These are phyloP conservation scores for Ophiostoma ips DNA, from an alignment of 2,329 filamentous ascomycete species.

Conservation along the genomic window DNA sequence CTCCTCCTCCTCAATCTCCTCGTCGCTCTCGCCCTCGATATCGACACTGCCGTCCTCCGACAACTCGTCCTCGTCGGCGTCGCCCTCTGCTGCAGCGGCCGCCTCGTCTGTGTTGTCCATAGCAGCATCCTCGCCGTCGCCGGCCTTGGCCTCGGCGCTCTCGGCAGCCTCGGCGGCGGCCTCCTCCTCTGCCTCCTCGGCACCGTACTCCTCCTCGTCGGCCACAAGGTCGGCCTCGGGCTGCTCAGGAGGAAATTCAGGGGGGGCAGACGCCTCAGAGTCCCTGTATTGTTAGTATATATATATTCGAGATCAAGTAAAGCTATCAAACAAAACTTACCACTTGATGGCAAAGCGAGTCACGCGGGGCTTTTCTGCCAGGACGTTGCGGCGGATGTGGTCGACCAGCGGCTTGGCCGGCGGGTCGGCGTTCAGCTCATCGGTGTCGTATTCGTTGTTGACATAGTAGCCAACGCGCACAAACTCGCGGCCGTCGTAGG, in stretches of 20 bases:
- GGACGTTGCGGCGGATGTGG: conserved; percentile 78
- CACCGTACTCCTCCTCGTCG: conserved; percentile 82
- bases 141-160: conserved; percentile 5
- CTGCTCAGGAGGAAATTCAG: conserved; percentile 94
- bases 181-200: conserved; percentile 62
- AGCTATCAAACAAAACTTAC: too few relatives aligned
- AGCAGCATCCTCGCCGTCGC: conserved; percentile 17
- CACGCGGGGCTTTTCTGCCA: conserved; percentile 93
- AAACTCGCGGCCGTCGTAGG: conserved; percentile 93
- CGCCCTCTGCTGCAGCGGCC: conserved; percentile 9
- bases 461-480: conserved; percentile 98
- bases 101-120: conserved; percentile 21
- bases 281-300: conserved; percentile 47
- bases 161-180: conserved; percentile 23
- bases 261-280: conserved; percentile 88
- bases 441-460: conserved; percentile 96
- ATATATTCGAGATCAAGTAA: too few relatives aligned
- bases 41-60: conserved; percentile 27
- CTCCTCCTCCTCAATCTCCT: conserved; percentile 24
- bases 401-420: conserved; percentile 88
- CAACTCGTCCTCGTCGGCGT: conserved; percentile 22
- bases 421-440: conserved; percentile 77
- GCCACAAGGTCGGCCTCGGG: conserved; percentile 80
- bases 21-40: conserved; percentile 26
- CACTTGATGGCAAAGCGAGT: conserved; percentile 98